Base-by-base conservation (phyloP, 139 green algal species). In the Chlamydomonas applanata region DNA sequence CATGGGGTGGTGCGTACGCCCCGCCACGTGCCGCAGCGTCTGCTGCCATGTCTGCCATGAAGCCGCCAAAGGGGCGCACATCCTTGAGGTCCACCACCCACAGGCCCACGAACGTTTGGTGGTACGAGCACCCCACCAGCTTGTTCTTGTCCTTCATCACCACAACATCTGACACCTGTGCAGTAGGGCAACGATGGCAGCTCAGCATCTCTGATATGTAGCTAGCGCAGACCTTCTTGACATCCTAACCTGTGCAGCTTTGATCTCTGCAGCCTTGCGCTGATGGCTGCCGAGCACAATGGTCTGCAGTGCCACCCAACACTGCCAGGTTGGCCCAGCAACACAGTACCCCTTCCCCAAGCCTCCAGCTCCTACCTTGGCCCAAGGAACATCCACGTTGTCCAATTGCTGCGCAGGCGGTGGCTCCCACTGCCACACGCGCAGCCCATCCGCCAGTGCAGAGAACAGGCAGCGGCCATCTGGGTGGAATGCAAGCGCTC, bases 401-500 rank as follows among this genome's bases (percentile, higher is more conserved):
- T 95, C 89, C n/a, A 84, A 76, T 53, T 81, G 75, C 53, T 74
- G 49, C 65, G 79, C 53, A 17, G 90, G 89, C 2, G 52, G 24
- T 1, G 56, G 72, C 80, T 97, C 92, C 80, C 81, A 92, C 1
- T 70, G 57, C 86, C 87, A 94, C 33, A 92, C 87, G 25, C 85
- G 74, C 53, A 91, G 72, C 0, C 83, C 80, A 46, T 92, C 86
- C 78, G 82, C 32, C 49, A 88, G 54, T 7, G 88, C 86, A 35
- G 70, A 77, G 33, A 95, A 83, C n/a, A 97, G 64, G 52, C 82
- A 60, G 25, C 76, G 71, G 22, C 93, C 91, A 30, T 93, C 84
- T 4, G 74, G 85, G n/a, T 88, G 85, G 79, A 94, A 97, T 11
- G 54, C 56, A 13, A 94, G 86, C 24, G 80, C 83, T 1, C 82